Conservation (phyloP, 768 basidiomycete genomes). For the Tephrocybe rancida region DNA sequence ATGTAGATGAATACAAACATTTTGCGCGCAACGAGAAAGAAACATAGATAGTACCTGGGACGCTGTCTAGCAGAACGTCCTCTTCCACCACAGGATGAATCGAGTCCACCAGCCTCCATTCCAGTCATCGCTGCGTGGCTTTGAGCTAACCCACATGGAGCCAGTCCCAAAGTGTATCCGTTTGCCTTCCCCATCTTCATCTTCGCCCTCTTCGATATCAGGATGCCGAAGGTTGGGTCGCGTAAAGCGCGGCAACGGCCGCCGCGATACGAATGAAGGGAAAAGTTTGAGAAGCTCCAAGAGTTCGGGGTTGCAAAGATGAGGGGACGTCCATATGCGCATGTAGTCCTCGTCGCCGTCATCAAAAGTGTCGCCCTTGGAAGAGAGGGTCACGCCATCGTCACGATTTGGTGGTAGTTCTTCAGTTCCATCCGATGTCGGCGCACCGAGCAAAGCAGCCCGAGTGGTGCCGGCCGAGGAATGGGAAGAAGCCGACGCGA, state of each 20-base stretch:
- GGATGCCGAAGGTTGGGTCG: conserved; percentile 36
- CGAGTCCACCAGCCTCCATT: conserved; percentile 80
- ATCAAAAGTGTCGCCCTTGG: conserved; percentile 31
- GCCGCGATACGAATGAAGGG: conserved; percentile 73
- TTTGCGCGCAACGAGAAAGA: not conserved
- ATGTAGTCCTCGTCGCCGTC: conserved; percentile 51
- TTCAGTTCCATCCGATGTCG: conserved; percentile 34
- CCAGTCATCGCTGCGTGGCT: conserved; percentile 64
- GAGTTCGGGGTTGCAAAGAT: conserved; percentile 77
- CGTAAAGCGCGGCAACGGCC: conserved; percentile 75
- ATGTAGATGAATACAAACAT: conserved; percentile 24
- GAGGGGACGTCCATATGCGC: conserved; percentile 82
- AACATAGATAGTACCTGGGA: conserved; percentile 6
- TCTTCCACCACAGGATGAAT: conserved; percentile 79
- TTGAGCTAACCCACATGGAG: conserved; percentile 74
- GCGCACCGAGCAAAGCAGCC: conserved; percentile 31
- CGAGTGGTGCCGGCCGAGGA: conserved; percentile 36
- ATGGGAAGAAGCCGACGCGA: conserved; percentile 56
- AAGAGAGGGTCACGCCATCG: conserved; percentile 35
- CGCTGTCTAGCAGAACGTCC: conserved; percentile 65
- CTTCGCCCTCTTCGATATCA: conserved; percentile 75
- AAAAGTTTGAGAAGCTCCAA: conserved; percentile 70
- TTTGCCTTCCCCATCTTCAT: conserved; percentile 52
- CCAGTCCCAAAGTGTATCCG: conserved; percentile 82
- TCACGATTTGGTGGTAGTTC: conserved; percentile 40